A percentile compares a stretch with the other conserved stretches of the same genome.
phyloP scores from a whole-genome alignment of 1,284 basidiomycete genomes.

The Rhodofomes roseus region DNA sequence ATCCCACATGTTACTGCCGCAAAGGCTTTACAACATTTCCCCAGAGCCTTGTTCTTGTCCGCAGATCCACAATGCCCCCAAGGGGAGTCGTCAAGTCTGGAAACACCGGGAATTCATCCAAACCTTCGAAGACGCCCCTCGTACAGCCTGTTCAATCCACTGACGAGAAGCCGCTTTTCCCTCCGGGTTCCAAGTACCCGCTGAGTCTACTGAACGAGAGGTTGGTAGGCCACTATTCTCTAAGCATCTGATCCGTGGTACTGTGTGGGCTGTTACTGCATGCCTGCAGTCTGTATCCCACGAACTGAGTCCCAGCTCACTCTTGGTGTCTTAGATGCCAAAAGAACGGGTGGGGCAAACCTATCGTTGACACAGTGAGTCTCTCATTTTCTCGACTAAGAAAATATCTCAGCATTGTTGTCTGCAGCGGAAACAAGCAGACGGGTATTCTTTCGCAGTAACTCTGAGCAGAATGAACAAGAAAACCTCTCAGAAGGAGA shows the following conservation, averaged over 20 bases:
- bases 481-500: conserved; percentile 67
- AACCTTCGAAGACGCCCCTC: conserved; percentile 37
- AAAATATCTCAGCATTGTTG: conserved; percentile 13
- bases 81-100: conserved; percentile 82
- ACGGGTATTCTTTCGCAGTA: conserved; percentile 61
- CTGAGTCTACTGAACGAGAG: conserved; percentile 74
- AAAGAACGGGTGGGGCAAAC: conserved; percentile 83
- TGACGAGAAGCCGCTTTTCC: conserved; percentile 64
- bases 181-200: conserved; percentile 79
- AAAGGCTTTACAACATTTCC: no score
- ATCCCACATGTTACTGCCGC: no score
- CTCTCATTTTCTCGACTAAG: background rate
- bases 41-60: no score
- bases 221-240: conserved; percentile 39
- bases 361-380: conserved; percentile 68
- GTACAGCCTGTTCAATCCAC: conserved; percentile 13
- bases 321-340: conserved; percentile 57
- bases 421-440: conserved; percentile 41
- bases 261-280: no score
- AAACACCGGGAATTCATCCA: conserved; percentile 81
- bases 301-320: background rate
- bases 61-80: conserved; percentile 54
- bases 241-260: no score
- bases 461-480: conserved; percentile 62
- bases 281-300: no score